These are phyloP conservation scores for Aspergillus aculeatinus DNA, from an alignment of 2,329 filamentous ascomycete genomes.

Conservation along the genomic window DNA sequence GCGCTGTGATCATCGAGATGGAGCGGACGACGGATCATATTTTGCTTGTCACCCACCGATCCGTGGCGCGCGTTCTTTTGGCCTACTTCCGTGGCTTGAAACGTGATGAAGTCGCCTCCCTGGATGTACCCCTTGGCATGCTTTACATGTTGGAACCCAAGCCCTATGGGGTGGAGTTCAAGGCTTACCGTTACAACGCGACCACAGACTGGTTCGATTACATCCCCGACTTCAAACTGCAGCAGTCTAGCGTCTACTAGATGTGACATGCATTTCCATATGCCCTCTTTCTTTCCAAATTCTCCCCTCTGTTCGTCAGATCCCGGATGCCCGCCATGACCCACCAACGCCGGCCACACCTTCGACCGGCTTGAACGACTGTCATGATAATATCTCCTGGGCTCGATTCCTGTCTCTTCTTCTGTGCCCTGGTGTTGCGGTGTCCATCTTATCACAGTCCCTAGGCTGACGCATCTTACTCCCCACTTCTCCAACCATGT, in stretches of 20 bases:
- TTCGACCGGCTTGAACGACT: neutral
- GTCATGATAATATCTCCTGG: neutral
- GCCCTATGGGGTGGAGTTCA: constrained; percentile 96
- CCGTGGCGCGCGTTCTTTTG: constrained; percentile 85
- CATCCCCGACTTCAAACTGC: constrained; percentile 77
- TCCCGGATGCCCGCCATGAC: neutral
- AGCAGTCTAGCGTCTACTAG: constrained; percentile 37
- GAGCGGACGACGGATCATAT: constrained; percentile 97
- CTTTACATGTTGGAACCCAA: constrained; percentile 95
- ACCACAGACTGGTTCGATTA: constrained; percentile 77
- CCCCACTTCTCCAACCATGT: neutral
- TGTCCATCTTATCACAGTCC: neutral
- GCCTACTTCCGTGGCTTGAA: constrained; percentile 95
- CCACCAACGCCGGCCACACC: neutral
- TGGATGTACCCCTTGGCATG: constrained; percentile 91
- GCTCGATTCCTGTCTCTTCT: neutral
- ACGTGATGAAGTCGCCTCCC: constrained; percentile 85
- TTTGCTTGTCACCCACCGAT: constrained; percentile 87
- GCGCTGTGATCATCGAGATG: constrained; percentile 93
- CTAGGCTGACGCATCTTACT: neutral
- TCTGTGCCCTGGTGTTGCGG: neutral
- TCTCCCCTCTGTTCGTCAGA: neutral
- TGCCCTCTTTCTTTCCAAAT: neutral
- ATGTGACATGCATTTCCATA: neutral
- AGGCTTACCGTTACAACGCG: constrained; percentile 88